Evolutionary conservation across 257 asterid genomes (phyloP).

Genomic region (Cruciata laevipes): DNA sequence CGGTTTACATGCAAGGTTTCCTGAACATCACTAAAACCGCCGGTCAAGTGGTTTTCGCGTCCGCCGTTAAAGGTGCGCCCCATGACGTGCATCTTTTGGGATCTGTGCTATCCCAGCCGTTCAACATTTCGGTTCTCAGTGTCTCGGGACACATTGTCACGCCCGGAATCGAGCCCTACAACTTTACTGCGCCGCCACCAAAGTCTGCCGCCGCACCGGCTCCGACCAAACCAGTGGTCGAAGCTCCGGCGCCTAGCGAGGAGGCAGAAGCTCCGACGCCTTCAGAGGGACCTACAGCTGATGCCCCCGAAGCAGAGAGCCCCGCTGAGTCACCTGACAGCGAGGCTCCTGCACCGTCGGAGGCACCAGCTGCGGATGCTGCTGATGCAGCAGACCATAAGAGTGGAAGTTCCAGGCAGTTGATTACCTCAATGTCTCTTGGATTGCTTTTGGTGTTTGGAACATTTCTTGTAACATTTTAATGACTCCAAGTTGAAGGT

Average conservation of each 20-base stretch:
- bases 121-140: conserved; percentile 53
- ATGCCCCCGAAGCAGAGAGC: background rate
- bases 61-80: conserved; percentile 43
- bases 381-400: background rate
- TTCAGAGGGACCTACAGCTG: conserved; percentile 4
- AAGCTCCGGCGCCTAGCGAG: conserved; percentile 19
- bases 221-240: conserved; percentile 10
- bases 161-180: conserved; percentile 46
- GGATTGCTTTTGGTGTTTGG: conserved; percentile 5
- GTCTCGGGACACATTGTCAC: conserved; percentile 41
- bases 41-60: conserved; percentile 40
- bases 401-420: conserved; percentile 12
- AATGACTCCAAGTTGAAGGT: background rate
- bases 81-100: conserved; percentile 21
- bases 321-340: conserved; percentile 2
- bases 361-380: conserved; percentile 12
- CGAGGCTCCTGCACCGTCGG: conserved; percentile 2
- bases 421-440: conserved; percentile 1
- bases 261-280: conserved; percentile 12
- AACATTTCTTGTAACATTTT: background rate
- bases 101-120: conserved; percentile 41
- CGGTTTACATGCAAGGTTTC: conserved; percentile 43
- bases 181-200: conserved; percentile 33
- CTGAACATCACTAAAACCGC: conserved; percentile 33
- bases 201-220: conserved; percentile 19